phyloP scores from a whole-genome alignment of 2,329 filamentous ascomycete genomes.

The Neofusicoccum umdonicola region DNA sequence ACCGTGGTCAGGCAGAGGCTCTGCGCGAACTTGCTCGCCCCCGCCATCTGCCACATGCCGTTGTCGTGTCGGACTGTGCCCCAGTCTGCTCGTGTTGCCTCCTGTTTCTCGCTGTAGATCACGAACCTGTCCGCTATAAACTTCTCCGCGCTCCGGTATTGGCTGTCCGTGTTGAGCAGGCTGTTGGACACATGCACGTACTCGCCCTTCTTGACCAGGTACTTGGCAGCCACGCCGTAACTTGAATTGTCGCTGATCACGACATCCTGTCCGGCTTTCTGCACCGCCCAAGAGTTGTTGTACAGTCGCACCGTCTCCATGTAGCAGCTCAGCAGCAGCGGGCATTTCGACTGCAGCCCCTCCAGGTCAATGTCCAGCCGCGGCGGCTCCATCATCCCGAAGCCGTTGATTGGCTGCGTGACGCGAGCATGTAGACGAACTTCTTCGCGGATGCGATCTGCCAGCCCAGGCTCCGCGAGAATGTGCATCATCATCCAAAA shows the following conservation, averaged over 20 bases:
- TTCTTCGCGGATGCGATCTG: constrained; percentile 33
- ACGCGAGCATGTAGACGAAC: constrained; percentile 31
- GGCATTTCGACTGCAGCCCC: constrained; percentile 31
- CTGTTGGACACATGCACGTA: constrained; percentile 37
- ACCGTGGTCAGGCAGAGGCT: constrained; percentile 50
- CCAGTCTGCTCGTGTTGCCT: constrained; percentile 17
- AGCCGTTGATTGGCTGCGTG: constrained; percentile 28
- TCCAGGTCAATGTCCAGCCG: constrained; percentile 34
- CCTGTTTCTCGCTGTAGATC: constrained; percentile 29
- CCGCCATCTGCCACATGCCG: constrained; percentile 25
- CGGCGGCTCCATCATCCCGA: constrained; percentile 33
- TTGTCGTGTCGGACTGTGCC: constrained; percentile 10
- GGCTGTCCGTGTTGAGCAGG: constrained; percentile 34
- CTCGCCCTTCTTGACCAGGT: constrained; percentile 33
- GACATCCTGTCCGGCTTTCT: constrained; percentile 34
- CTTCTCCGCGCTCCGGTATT: constrained; percentile 4
- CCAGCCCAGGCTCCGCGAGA: constrained; percentile 24
- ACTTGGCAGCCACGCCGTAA: constrained; percentile 22
- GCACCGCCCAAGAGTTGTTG: constrained; percentile 35
- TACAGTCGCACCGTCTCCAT: constrained; percentile 37
- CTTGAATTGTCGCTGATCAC: constrained; percentile 32
- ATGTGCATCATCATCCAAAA: constrained; percentile 41
- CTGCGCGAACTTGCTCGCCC: constrained; percentile 48
- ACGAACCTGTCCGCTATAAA: constrained; percentile 29
- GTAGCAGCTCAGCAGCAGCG: constrained; percentile 38